phyloP scores from a whole-genome alignment of 768 basidiomycete genomes.

The Cystoderma amianthinum region DNA sequence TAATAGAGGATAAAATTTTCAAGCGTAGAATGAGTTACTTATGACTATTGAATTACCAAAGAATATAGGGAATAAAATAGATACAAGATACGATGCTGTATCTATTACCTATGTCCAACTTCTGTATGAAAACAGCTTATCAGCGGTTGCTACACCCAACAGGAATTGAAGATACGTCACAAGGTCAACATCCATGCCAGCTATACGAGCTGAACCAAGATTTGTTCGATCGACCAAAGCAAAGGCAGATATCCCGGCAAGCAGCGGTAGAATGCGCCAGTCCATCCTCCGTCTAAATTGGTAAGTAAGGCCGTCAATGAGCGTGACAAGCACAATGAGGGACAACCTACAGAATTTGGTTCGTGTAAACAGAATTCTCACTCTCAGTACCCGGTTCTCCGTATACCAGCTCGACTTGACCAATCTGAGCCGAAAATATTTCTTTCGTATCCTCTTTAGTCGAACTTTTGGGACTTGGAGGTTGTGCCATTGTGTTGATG shows the following conservation, averaged over 20 bases:
- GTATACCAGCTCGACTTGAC: no score
- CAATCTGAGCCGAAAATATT: no score
- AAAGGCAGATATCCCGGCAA: slow-evolving; percentile 25
- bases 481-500: no score
- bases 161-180: slow-evolving; percentile 12
- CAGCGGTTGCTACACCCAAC: neutral
- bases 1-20: no score
- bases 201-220: slow-evolving; percentile 25
- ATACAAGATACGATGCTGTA: slow-evolving; percentile 26
- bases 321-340: no score
- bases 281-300: slow-evolving; percentile 25
- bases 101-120: slow-evolving; percentile 19
- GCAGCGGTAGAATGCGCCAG: slow-evolving; percentile 25
- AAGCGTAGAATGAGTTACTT: neutral
- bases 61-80: slow-evolving; percentile 28
- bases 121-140: slow-evolving; percentile 11
- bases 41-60: slow-evolving; percentile 17
- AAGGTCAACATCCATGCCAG: slow-evolving; percentile 26
- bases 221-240: slow-evolving; percentile 30
- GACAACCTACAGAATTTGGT: no score
- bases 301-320: no score
- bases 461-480: no score
- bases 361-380: no score
- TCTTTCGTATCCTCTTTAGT: no score
- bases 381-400: no score